Conservation (phyloP, 1,284 basidiomycete species). For the Ganoderma sp. region DNA sequence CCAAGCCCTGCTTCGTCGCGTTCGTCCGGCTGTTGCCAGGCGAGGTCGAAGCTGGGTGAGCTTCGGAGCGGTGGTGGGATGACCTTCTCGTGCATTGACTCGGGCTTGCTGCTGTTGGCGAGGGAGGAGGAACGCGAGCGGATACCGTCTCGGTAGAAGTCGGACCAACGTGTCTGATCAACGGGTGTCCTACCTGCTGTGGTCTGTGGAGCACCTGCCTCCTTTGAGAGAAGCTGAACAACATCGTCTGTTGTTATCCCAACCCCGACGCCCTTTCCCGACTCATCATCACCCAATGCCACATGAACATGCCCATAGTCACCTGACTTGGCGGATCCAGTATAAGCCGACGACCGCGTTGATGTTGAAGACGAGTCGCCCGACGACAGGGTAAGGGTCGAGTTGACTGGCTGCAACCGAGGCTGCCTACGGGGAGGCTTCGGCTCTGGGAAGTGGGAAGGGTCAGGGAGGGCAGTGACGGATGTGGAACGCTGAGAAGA, state of each 20-base stretch:
- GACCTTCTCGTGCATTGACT: slow-evolving; percentile 50
- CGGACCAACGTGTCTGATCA: slow-evolving; percentile 68
- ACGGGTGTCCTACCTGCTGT: slow-evolving; percentile 51
- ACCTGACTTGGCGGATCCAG: slow-evolving; percentile 66
- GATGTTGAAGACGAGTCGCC: slow-evolving; percentile 71
- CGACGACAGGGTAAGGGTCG: slow-evolving; percentile 62
- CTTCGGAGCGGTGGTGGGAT: slow-evolving; percentile 48
- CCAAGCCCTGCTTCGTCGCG: slow-evolving; percentile 70
- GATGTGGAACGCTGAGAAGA: slow-evolving; percentile 58
- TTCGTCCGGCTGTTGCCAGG: slow-evolving; percentile 75
- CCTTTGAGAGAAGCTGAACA: slow-evolving; percentile 61
- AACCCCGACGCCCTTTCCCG: slow-evolving; percentile 53
- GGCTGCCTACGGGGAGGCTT: slow-evolving; percentile 54
- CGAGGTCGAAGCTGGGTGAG: slow-evolving; percentile 74
- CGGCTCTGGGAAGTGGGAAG: slow-evolving; percentile 63
- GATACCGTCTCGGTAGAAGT: slow-evolving; percentile 61
- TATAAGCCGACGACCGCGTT: slow-evolving; percentile 77
- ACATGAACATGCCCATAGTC: slow-evolving; percentile 72
- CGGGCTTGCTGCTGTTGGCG: slow-evolving; percentile 53
- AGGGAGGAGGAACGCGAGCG: slow-evolving; percentile 74
- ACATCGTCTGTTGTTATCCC: slow-evolving; percentile 70
- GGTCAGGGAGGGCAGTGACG: slow-evolving; percentile 59
- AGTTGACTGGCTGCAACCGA: slow-evolving; percentile 42
- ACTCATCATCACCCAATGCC: slow-evolving; percentile 64
- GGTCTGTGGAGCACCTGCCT: slow-evolving; percentile 51